Conservation (phyloP, 345 rosid genomes). For the Populus euphratica region DNA sequence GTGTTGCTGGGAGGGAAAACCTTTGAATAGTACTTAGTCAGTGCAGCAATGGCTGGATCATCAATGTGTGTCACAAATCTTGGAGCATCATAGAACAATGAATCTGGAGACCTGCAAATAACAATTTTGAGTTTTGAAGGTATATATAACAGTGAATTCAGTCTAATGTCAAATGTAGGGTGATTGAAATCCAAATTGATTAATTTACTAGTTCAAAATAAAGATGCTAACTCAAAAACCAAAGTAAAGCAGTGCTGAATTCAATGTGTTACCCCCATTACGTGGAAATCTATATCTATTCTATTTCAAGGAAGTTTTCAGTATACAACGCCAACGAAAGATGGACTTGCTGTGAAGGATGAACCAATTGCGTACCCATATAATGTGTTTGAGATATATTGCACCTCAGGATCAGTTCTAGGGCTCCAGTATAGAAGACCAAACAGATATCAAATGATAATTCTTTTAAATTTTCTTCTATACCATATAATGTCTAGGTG, state of each 20-base stretch:
- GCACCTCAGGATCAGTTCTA: neutral
- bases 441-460: neutral
- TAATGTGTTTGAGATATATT: too few species aligned
- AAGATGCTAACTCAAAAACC: neutral
- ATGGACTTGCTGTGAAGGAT: too few species aligned
- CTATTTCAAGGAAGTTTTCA: too few species aligned
- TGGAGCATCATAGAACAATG: conserved; percentile 68
- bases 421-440: too few species aligned
- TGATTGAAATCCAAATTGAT: neutral
- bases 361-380: too few species aligned
- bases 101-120: conserved; percentile 65
- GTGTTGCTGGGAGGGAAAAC: conserved; percentile 75
- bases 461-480: neutral
- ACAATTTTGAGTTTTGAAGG: conserved; percentile 1
- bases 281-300: too few species aligned
- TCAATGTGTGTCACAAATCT: conserved; percentile 91
- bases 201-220: neutral
- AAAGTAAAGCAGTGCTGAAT: too few species aligned
- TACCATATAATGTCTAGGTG: neutral
- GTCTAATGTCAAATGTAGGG: neutral
- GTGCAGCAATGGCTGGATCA: conserved; percentile 83
- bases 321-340: too few species aligned
- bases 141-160: neutral
- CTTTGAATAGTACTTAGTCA: conserved; percentile 69
- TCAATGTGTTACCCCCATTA: too few species aligned